Conservation (phyloP, 768 basidiomycete genomes). For the Glaciozyma antarctica region DNA sequence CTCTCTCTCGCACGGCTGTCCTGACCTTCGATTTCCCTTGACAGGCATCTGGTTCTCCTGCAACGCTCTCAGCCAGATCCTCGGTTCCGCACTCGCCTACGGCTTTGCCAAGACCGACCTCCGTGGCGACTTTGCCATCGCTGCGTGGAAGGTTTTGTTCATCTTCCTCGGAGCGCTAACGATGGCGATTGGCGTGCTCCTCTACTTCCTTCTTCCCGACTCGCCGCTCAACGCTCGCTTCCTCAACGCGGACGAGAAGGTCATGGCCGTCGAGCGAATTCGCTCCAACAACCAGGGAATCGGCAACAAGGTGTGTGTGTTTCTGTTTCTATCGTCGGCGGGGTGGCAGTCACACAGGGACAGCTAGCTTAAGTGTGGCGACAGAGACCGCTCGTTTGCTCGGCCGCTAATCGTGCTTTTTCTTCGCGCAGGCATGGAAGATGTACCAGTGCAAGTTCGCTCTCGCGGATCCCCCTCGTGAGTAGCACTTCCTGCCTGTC, state of each 20-base stretch:
- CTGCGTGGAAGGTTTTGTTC: conserved; percentile 3
- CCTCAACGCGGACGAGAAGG: conserved; percentile 3
- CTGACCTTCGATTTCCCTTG: not conserved
- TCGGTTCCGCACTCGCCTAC: conserved; percentile 23
- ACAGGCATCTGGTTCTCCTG: conserved; percentile 19
- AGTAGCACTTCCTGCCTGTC: not conserved
- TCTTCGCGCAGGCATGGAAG: not conserved
- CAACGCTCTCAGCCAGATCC: conserved; percentile 16
- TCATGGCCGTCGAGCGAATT: conserved; percentile 18
- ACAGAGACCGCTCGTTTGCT: no score
- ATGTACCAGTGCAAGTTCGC: conserved; percentile 22
- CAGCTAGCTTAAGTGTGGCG: no score
- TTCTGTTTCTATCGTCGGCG: no score
- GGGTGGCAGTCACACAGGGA: no score
- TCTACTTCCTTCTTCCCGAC: conserved; percentile 16
- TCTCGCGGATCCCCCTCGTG: conserved; percentile 16
- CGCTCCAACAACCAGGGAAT: conserved; percentile 27
- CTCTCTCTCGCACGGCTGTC: not conserved
- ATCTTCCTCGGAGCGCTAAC: conserved; percentile 1
- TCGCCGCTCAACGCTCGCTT: conserved; percentile 11
- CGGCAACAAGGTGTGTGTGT: conserved; percentile 3
- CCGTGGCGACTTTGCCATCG: conserved; percentile 7
- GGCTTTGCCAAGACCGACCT: conserved; percentile 20
- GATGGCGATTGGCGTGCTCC: not conserved
- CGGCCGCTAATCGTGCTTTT: not conserved